Evolutionary conservation across 208 protist genomes (phyloP), one percentile per base, ranked within the genome.

Genomic region (Trypanosoma caninum): DNA sequence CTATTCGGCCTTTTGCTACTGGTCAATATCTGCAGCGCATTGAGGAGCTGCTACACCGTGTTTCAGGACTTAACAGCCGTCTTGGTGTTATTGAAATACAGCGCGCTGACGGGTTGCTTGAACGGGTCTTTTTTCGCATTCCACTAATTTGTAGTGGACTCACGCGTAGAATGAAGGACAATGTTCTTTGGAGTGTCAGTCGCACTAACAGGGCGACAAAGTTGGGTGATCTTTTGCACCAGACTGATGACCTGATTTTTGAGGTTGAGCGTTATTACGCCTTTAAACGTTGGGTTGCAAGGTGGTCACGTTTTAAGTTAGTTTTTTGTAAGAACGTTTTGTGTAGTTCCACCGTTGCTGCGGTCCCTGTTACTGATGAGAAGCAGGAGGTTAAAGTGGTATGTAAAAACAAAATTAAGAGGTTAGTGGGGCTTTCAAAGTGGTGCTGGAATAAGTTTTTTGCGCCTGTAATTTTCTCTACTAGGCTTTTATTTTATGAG

Each of bases 91-190:
- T 96, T 54, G 84, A 96, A 75, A 59, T 96, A 9, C 63, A 54
- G 10, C 82, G 90, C 52, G 73, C 65, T 3, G 74, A 86, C 45
- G 78, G 76, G 7, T 16, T 61, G 25, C 63, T 96, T 28, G 90
- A 93, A 70, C 67, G 71, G 16, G 84, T 93, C 40, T 93, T 90
- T 54, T 96, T 93, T 62, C 72, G 80, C 57, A 93, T 93, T 44
- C 87, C 90, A 18, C 59, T 71, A 18, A 76, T 93, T 41, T 88
- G 76, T 63, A 40, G 28, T 22, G 86, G 76, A 35, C 69, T 92
- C 16, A 89, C 82, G 22, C 70, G 80, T 46, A 70, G 79, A 40
- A 76, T 74, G 44, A 86, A 83, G 69, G 71, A 89, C 37, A 59
- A 70, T 61, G 60, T 95, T 33, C 72, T 95, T 20, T 90, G 82